Evolutionary conservation across 306 rosid genomes (phyloP).

Genomic region (Albizia julibrissin): DNA sequence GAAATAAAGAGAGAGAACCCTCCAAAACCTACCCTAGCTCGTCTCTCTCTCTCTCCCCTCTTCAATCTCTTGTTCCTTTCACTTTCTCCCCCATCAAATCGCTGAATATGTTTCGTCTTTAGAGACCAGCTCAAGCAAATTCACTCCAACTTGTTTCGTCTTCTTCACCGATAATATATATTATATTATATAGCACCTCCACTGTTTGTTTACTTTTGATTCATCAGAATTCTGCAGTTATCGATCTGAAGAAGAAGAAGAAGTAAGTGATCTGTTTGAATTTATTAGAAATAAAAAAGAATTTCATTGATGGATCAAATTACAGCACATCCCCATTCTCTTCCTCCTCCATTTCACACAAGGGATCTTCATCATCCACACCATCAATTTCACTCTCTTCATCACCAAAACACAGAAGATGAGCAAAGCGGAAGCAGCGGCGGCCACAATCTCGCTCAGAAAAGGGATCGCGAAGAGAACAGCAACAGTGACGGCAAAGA

Average conservation of each 20-base stretch:
- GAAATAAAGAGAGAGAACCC: background rate
- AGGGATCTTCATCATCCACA: constrained; percentile 77
- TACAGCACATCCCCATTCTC: constrained; percentile 58
- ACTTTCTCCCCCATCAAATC: background rate
- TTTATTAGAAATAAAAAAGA: background rate
- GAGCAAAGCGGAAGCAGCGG: constrained; percentile 63
- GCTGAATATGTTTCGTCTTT: background rate
- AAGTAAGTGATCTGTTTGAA: background rate
- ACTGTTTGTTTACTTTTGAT: background rate
- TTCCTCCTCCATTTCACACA: constrained; percentile 81
- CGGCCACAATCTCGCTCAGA: constrained; percentile 43
- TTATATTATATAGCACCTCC: background rate
- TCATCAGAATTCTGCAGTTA: background rate
- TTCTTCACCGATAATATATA: background rate
- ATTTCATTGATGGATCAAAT: constrained; percentile 55
- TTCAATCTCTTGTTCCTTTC: constrained; percentile 8
- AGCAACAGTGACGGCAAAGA: constrained; percentile 38
- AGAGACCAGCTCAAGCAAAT: background rate
- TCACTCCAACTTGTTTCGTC: constrained; percentile 1
- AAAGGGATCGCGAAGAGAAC: constrained; percentile 52
- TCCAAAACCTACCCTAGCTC: background rate
- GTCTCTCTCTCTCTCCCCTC: background rate
- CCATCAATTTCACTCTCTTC: constrained; percentile 42
- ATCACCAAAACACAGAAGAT: constrained; percentile 53
- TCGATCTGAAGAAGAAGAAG: constrained; percentile 8